Base-by-base conservation (phyloP, 2,329 filamentous ascomycete species). In the Capronia epimyces region DNA sequence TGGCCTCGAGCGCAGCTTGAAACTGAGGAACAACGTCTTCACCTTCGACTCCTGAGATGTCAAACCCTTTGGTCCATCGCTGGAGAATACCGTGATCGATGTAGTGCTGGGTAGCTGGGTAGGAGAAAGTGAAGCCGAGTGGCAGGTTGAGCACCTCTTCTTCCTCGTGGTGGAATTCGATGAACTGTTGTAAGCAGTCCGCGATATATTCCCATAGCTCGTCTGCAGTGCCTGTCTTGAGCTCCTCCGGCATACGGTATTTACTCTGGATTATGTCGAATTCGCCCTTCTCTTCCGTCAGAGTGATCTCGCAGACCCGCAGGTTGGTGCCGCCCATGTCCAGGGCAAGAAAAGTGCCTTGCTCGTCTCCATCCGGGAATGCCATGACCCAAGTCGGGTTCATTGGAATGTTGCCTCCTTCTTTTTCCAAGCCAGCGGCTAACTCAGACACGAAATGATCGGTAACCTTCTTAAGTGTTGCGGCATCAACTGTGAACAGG, bases 291-390 rank as follows among this genome's bases (percentile, higher is more conserved):
- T 88, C 81, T 49, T 95, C 85, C 20, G 88, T 89, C 64, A 97
- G 73, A 53, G 84, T 88, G 65, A 97, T 91, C 70, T 95, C 87
- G 70, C 91, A 96, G 59, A 97, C 90, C 67, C 91, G 86, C 56
- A 96, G 74, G 70, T 97, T 97, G 64, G 91, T 97, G 63, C 91
- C 91, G 51, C 91, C 91, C 86, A 97, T 94, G 66, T 97, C 91
- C 36, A 97, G 77, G 49, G 91, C 89, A 32, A 97, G 76, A 68
- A 83, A 95, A 12, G 85, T 93, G 55, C 91, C 91, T 7, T 83
- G 87, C 70, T 96, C 91, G 60, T 90, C 71, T 59, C 91, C 91
- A 66, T 85, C 86, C 18, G 91, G 91, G 69, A 89, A 89, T 41
- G 81, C 81, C 82, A 95, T 89, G 57, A 94, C 89, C 91, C 91